Evolutionary conservation across 306 rosid genomes (phyloP).

Genomic region (Cicer pinnatifidum): DNA sequence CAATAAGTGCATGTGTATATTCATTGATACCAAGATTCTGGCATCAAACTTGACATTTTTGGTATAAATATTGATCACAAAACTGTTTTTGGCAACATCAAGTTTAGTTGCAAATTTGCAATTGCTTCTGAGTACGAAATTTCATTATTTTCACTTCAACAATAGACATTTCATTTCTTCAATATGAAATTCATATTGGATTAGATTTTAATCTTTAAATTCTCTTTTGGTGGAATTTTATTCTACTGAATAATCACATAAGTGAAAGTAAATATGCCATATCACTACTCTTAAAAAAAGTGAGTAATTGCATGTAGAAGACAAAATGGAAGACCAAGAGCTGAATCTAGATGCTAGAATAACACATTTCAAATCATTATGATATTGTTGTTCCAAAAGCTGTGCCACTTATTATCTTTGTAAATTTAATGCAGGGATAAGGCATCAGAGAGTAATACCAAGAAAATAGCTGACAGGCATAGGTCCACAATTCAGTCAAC

Average conservation of each 20-base stretch:
- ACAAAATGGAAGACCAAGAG: slow-evolving; percentile 20
- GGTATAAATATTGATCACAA: slow-evolving; percentile 22
- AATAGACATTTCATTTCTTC: slow-evolving; percentile 17
- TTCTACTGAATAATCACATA: slow-evolving; percentile 13
- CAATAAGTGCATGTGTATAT: slow-evolving; percentile 25
- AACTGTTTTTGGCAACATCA: slow-evolving; percentile 19
- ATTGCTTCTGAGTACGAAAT: not conserved
- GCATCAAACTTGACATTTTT: not conserved
- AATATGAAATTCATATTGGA: not conserved
- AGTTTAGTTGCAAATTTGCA: slow-evolving; percentile 6
- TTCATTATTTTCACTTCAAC: too few relatives aligned
- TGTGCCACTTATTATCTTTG: slow-evolving; percentile 24
- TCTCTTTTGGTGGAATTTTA: slow-evolving; percentile 6
- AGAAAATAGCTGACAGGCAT: slow-evolving; percentile 47
- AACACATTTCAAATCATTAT: slow-evolving; percentile 31
- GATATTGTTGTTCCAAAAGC: slow-evolving; percentile 34
- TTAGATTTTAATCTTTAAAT: not conserved
- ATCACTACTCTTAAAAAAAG: slow-evolving; percentile 9
- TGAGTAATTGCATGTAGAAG: slow-evolving; percentile 18
- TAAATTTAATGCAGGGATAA: slow-evolving; percentile 70
- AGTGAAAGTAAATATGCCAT: slow-evolving; percentile 24
- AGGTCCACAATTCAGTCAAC: slow-evolving; percentile 53
- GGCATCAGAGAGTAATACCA: slow-evolving; percentile 49
- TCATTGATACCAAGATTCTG: slow-evolving; percentile 1
- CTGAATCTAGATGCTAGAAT: slow-evolving; percentile 26